Evolutionary conservation across 2,329 filamentous ascomycete genomes (phyloP).

Genomic region (Didymella pinodella): DNA sequence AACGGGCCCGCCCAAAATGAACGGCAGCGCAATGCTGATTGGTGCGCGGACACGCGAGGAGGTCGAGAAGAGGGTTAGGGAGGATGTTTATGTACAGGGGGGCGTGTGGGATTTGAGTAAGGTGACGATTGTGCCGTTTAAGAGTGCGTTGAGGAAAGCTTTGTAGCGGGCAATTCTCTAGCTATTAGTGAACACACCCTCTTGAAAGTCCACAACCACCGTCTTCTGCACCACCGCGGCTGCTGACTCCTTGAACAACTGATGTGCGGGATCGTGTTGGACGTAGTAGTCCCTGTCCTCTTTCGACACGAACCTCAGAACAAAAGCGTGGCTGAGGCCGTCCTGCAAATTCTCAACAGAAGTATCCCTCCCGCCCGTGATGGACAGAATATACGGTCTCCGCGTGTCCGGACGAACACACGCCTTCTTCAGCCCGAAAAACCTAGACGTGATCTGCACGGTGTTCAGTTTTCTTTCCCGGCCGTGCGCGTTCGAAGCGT

Average conservation of each 20-base stretch:
- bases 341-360: constrained; percentile 50
- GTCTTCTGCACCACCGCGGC: constrained; percentile 48
- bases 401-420: constrained; percentile 41
- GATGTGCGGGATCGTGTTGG: constrained; percentile 51
- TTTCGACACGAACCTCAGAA: constrained; percentile 52
- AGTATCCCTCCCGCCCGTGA: constrained; percentile 45
- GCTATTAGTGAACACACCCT: constrained; percentile 39
- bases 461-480: neutral
- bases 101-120: constrained; percentile 78
- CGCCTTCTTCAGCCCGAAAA: constrained; percentile 41
- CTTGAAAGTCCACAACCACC: constrained; percentile 53
- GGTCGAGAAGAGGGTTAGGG: constrained; percentile 69
- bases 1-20: constrained; percentile 68
- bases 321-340: constrained; percentile 55
- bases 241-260: constrained; percentile 50
- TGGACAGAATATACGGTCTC: constrained; percentile 40
- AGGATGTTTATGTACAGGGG: constrained; percentile 74
- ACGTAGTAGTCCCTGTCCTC: constrained; percentile 57
- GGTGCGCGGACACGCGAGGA: constrained; percentile 74
- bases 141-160: constrained; percentile 55
- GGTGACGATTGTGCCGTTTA: constrained; percentile 59
- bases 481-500: constrained; percentile 14
- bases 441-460: constrained; percentile 39
- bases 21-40: constrained; percentile 75
- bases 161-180: constrained; percentile 35